Conservation (phyloP, 225 moss, liverwort and hornwort species). For the Climacium dendroides region DNA sequence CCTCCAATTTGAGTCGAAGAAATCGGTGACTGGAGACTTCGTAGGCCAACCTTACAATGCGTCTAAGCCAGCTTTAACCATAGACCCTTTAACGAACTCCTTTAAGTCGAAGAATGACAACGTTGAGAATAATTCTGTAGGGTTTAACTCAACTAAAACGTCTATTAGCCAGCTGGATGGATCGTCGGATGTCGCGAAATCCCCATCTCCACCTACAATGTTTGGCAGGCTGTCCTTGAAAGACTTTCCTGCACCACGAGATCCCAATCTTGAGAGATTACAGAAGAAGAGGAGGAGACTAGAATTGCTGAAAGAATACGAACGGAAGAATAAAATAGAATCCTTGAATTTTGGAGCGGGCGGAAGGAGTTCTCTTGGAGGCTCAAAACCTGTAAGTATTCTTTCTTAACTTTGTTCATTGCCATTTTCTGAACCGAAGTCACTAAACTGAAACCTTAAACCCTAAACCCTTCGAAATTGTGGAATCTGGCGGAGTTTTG, state of each 20-base stretch:
- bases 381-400: conserved; percentile 11
- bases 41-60: neutral
- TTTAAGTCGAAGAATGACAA: neutral
- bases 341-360: conserved; percentile 11
- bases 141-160: neutral
- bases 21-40: neutral
- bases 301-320: conserved; percentile 12
- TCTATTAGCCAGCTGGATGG: neutral
- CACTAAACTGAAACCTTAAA: neutral
- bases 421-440: neutral
- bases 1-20: neutral
- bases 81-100: neutral
- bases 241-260: conserved; percentile 9
- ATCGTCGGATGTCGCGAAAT: neutral
- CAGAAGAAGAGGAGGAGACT: conserved; percentile 31
- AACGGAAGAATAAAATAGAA: conserved; percentile 3
- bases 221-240: conserved; percentile 11
- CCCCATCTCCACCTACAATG: neutral
- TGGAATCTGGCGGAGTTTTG: neutral
- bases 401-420: neutral
- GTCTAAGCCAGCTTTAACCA: neutral
- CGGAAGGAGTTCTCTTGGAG: neutral
- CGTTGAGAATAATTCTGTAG: neutral
- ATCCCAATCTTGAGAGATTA: conserved; percentile 19
- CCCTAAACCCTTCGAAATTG: neutral